phyloP scores from a whole-genome alignment of 257 asterid species.

The Solanum microdontum region DNA sequence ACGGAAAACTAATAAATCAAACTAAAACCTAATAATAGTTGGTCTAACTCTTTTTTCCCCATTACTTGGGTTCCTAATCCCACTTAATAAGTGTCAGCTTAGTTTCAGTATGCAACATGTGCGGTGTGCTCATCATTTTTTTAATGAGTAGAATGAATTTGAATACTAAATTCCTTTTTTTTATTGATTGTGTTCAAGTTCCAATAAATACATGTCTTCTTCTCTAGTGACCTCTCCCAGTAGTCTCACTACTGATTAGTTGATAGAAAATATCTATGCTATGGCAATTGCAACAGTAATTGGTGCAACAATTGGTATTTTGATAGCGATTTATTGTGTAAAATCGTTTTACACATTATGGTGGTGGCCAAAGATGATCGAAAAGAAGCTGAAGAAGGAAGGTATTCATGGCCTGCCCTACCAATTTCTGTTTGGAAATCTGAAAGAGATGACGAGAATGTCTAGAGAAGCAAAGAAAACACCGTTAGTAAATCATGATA shows the following conservation, averaged over 20 bases:
- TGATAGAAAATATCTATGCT: background rate
- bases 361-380: constrained; percentile 20
- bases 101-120: too few species aligned
- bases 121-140: too few species aligned
- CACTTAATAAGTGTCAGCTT: too few species aligned
- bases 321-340: background rate
- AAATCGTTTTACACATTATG: background rate
- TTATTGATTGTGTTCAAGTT: too few species aligned
- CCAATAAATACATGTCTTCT: background rate
- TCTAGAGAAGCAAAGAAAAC: constrained; percentile 8
- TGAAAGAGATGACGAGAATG: background rate
- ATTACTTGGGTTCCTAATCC: too few species aligned
- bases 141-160: too few species aligned
- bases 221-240: background rate
- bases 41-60: too few species aligned
- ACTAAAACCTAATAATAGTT: too few species aligned
- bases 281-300: background rate
- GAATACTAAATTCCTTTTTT: too few species aligned
- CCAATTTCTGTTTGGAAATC: constrained; percentile 15
- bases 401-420: constrained; percentile 13
- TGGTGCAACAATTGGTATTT: background rate
- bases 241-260: background rate
- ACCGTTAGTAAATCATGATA: constrained; percentile 9
- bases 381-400: constrained; percentile 1
- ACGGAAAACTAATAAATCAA: too few species aligned